phyloP scores from a whole-genome alignment of 495 filamentous ascomycete genomes.

The Bathelium albidoporum region DNA sequence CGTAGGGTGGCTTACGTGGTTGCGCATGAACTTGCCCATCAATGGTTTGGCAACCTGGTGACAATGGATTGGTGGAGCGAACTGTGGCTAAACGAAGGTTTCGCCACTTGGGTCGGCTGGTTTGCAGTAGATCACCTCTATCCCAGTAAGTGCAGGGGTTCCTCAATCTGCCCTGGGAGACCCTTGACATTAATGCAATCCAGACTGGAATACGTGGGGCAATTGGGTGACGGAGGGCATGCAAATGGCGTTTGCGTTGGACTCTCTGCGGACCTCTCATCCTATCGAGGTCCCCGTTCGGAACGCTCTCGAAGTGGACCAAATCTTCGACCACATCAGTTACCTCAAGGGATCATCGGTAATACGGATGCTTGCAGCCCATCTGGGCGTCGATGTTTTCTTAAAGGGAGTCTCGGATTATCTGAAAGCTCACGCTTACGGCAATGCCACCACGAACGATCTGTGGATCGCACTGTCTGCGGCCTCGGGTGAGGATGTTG shows the following conservation, averaged over 20 bases:
- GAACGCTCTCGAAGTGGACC: slow-evolving; percentile 86
- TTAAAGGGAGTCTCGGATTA: slow-evolving; percentile 80
- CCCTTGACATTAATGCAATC: background rate
- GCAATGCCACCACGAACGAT: slow-evolving; percentile 86
- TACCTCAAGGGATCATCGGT: slow-evolving; percentile 93
- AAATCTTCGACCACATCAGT: slow-evolving; percentile 92
- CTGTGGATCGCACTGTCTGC: slow-evolving; percentile 86
- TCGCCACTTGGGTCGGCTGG: slow-evolving; percentile 98
- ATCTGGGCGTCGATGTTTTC: slow-evolving; percentile 79
- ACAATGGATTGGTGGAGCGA: slow-evolving; percentile 90
- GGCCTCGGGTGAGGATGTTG: slow-evolving; percentile 80
- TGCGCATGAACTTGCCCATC: slow-evolving; percentile 88
- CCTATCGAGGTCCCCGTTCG: slow-evolving; percentile 88
- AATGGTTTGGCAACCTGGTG: slow-evolving; percentile 97
- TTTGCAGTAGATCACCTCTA: slow-evolving; percentile 82
- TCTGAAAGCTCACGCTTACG: slow-evolving; percentile 75
- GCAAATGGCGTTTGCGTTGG: slow-evolving; percentile 80
- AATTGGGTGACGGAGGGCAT: slow-evolving; percentile 91
- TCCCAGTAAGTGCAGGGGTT: slow-evolving; percentile 43
- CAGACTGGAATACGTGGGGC: slow-evolving; percentile 88
- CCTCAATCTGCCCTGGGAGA: background rate
- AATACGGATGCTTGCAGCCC: slow-evolving; percentile 83
- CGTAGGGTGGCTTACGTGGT: slow-evolving; percentile 92
- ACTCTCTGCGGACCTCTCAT: slow-evolving; percentile 81
- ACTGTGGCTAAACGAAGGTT: slow-evolving; percentile 87